Conservation (phyloP, 2,329 filamentous ascomycete species). For the Arthrobotrys iridis region DNA sequence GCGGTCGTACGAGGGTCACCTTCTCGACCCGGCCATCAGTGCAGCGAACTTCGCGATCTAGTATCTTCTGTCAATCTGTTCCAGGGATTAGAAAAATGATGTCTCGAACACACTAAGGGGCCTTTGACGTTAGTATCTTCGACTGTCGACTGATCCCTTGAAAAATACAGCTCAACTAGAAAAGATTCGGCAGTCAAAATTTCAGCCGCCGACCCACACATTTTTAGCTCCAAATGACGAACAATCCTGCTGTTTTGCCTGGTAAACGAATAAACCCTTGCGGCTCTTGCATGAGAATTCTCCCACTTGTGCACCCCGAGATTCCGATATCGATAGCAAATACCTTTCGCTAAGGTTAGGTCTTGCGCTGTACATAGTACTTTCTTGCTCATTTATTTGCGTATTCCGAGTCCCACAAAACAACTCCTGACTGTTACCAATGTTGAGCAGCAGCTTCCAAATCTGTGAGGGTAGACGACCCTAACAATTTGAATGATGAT, state of each 20-base stretch:
- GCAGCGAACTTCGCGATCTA: not conserved
- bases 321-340: slow-evolving; percentile 20
- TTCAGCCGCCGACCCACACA: slow-evolving; percentile 7
- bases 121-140: too few species aligned
- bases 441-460: not conserved
- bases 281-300: not conserved
- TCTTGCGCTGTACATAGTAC: not conserved
- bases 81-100: too few species aligned
- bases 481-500: not conserved
- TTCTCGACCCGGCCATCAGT: not conserved
- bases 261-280: not conserved
- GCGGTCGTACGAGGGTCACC: not conserved
- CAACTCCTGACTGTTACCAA: not conserved
- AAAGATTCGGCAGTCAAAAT: too few species aligned
- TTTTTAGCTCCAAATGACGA: not conserved
- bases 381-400: not conserved
- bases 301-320: not conserved
- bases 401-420: not conserved
- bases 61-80: too few species aligned
- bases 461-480: not conserved
- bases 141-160: too few species aligned
- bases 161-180: not conserved
- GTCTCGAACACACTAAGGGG: too few species aligned
- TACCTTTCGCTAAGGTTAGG: slow-evolving; percentile 3
- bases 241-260: not conserved